Base-by-base conservation (phyloP, 2,329 filamentous ascomycete species). In the Arthrobotrys entomopaga region DNA sequence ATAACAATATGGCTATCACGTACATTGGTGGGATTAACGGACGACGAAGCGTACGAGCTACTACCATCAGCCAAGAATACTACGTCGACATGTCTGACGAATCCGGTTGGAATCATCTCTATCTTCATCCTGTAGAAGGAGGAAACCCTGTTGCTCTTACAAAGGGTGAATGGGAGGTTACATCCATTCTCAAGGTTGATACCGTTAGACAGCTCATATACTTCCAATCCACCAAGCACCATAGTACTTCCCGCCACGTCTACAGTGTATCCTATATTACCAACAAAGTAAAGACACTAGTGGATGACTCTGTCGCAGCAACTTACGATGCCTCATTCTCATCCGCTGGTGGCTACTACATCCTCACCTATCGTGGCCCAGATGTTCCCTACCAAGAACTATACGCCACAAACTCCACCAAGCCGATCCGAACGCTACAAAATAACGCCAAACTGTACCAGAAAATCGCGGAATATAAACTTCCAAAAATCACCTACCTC, bases 311-410 rank as follows among this genome's bases (percentile, higher is more conserved):
- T 0, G 82, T 86, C 0, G 81, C 87, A 0, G 89, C 85, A 0
- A 86, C 85, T 77, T 91, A 87, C 85, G 84, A 83, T 3, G 89
- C 88, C 0, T 89, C 87, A 0, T 91, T 91, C 81, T 90, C 88
- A 0, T 83, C 86, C 1, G 83, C 81, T 0, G 87, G 86, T 0
- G 85, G 85, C 1, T 91, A 88, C 82, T 90, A 90, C 78, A 86
- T 91, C 48, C 84, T 90, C 1, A 85, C 82, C 59, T 91, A 91
- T 79, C 81, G 82, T 16, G 89, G 89, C 0, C 89, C 89, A 0
- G 86, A 90, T 64, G 86, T 91, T 0, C 89, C 89, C 0, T 90
- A 90, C 80, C 88, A 91, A 78, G 87, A 90, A 76, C 83, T 91
- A 0, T 90, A 89, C 81, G 82, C 85, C 0, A 79, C 85, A 73